A percentile compares a stretch with the other conserved stretches of the same genome.
phyloP scores from a whole-genome alignment of 2,329 filamentous ascomycete genomes.

The Exophiala viscosa region DNA sequence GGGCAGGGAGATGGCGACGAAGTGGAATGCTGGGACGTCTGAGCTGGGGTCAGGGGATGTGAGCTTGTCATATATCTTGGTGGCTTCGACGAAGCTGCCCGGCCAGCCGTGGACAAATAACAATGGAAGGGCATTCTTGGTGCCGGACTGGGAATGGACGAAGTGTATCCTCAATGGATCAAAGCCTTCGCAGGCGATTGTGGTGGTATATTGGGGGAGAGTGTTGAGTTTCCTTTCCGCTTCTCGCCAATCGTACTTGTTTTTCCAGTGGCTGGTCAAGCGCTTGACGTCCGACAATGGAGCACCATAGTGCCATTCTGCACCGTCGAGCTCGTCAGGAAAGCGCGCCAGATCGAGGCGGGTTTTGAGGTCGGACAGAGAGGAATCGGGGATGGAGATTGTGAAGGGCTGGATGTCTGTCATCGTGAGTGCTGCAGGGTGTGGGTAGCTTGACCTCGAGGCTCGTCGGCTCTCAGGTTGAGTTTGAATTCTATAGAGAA shows the following conservation, averaged over 20 bases:
- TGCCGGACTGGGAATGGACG: slow-evolving; percentile 32
- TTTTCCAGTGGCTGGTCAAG: slow-evolving; percentile 56
- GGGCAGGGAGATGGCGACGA: slow-evolving; percentile 54
- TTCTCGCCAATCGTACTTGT: slow-evolving; percentile 58
- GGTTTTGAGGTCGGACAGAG: slow-evolving; percentile 50
- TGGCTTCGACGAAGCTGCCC: slow-evolving; percentile 26
- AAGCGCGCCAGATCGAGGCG: slow-evolving; percentile 55
- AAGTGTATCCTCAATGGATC: slow-evolving; percentile 34
- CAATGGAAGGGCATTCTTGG: slow-evolving; percentile 26
- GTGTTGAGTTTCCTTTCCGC: slow-evolving; percentile 58
- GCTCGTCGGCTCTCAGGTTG: too few species aligned
- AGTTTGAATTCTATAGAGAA: too few species aligned
- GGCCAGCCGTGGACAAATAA: slow-evolving; percentile 29
- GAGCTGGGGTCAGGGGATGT: slow-evolving; percentile 30
- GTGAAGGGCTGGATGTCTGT: slow-evolving; percentile 38
- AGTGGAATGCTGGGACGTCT: slow-evolving; percentile 48
- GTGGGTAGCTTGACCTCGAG: too few species aligned
- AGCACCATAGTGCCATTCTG: slow-evolving; percentile 57
- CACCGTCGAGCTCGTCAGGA: slow-evolving; percentile 54
- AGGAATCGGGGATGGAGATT: slow-evolving; percentile 49
- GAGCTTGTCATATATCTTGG: slow-evolving; percentile 37
- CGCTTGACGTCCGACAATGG: slow-evolving; percentile 59
- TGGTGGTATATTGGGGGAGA: slow-evolving; percentile 57
- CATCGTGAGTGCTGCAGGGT: slow-evolving; percentile 1
- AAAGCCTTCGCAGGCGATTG: slow-evolving; percentile 20